phyloP scores from a whole-genome alignment of 2,329 filamentous ascomycete genomes.

The Fusarium siculi region DNA sequence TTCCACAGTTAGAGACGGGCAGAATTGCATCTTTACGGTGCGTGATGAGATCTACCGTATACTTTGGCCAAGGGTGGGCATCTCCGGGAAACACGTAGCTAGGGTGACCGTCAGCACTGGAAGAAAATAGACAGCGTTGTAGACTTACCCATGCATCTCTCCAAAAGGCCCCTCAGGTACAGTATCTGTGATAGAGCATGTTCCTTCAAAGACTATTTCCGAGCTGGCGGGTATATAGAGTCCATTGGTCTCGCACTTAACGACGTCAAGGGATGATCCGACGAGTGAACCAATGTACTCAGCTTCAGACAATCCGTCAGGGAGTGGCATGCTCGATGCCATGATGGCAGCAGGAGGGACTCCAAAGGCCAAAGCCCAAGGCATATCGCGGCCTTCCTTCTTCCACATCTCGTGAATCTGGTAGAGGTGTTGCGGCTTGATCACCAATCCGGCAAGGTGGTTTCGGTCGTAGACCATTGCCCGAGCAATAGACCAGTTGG shows the following conservation, averaged over 20 bases:
- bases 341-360: slow-evolving; percentile 63
- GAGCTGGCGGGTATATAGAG: slow-evolving; percentile 59
- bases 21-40: slow-evolving; percentile 28
- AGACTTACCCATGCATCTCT: slow-evolving; percentile 48
- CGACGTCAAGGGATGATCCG: slow-evolving; percentile 56
- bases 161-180: slow-evolving; percentile 61
- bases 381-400: slow-evolving; percentile 55
- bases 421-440: slow-evolving; percentile 58
- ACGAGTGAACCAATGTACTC: slow-evolving; percentile 60
- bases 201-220: slow-evolving; percentile 63
- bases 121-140: too few relatives aligned
- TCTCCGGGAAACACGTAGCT: not conserved
- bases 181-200: slow-evolving; percentile 47
- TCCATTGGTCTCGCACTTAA: slow-evolving; percentile 62
- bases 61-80: slow-evolving; percentile 4
- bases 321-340: slow-evolving; percentile 57
- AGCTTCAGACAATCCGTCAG: slow-evolving; percentile 54
- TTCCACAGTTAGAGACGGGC: slow-evolving; percentile 23
- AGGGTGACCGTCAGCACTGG: not conserved
- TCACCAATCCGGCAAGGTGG: slow-evolving; percentile 55
- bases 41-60: slow-evolving; percentile 25
- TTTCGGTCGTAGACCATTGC: slow-evolving; percentile 60
- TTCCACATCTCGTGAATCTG: slow-evolving; percentile 61
- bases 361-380: slow-evolving; percentile 60
- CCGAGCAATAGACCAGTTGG: slow-evolving; percentile 58